phyloP scores from a whole-genome alignment of 768 basidiomycete genomes.

The Suillus paluster region DNA sequence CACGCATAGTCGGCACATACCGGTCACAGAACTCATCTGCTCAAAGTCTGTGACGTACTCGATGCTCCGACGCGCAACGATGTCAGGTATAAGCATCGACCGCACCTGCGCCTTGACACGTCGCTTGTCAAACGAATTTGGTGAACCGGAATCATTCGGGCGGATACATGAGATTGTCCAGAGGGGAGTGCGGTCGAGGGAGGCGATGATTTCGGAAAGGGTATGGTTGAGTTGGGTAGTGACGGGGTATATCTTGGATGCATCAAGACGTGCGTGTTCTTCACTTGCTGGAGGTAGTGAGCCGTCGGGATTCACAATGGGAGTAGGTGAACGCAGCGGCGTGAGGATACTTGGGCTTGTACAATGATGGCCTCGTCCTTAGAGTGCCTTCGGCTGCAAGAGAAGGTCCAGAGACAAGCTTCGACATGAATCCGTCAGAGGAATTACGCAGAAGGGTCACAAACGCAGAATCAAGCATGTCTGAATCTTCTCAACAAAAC shows the following conservation, averaged over 20 bases:
- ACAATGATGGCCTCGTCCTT: conserved; percentile 82
- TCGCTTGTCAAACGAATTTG: conserved; percentile 91
- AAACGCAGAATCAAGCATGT: conserved; percentile 80
- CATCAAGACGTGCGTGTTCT: conserved; percentile 67
- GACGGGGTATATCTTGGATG: conserved; percentile 76
- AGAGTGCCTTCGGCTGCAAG: conserved; percentile 79
- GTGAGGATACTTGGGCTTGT: conserved; percentile 84
- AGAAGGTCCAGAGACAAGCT: conserved; percentile 85
- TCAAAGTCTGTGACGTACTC: conserved; percentile 75
- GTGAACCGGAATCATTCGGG: conserved; percentile 85
- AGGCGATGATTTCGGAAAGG: conserved; percentile 69
- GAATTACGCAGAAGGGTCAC: conserved; percentile 78
- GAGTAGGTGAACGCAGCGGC: conserved; percentile 72
- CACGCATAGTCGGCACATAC: conserved; percentile 78
- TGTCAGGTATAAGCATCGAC: conserved; percentile 73
- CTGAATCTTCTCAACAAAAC: conserved; percentile 78
- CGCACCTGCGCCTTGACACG: conserved; percentile 84
- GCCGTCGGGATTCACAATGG: conserved; percentile 46
- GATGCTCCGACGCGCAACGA: conserved; percentile 61
- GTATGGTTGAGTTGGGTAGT: conserved; percentile 81
- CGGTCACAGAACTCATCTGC: conserved; percentile 70
- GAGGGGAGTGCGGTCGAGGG: conserved; percentile 61
- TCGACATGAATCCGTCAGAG: conserved; percentile 72
- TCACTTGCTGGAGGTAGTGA: conserved; percentile 38
- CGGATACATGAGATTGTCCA: conserved; percentile 86